Evolutionary conservation across 2,329 filamentous ascomycete genomes (phyloP), one percentile per base, ranked within the genome.

Genomic region (Trichoderma oligosporum): DNA sequence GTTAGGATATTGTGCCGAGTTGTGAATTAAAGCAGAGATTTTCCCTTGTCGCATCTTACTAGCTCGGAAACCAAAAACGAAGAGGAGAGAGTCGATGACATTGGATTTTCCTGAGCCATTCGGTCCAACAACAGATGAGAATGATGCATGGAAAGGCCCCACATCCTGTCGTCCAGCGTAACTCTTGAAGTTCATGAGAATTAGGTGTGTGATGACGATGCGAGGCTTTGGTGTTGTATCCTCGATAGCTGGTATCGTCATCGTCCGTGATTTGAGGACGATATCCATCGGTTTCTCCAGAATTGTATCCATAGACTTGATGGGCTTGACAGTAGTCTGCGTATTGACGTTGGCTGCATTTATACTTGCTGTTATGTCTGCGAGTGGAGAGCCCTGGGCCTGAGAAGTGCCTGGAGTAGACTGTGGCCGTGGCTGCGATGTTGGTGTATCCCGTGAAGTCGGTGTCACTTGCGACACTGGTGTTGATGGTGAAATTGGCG

Each of bases 1-100:
- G 65, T 97, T 83, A 0, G 91, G 91, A 64, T 88, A 84, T 56
- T 89, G 83, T 0, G 91, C 92, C 11, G 94, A 97, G 71, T 97
- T 99, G 76, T 99, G 94, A 64, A 99, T 99, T 47, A 99, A 78
- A 4, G 94, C 94, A 1, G 94, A 99, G 46, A 99, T 91, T 76
- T 99, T 99, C 68, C 94, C 94, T 72, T 99, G 94, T 67, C 94
- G 84, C 94, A 99, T 99, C 76, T 99, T 99, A 79, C 93, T 97
- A 39, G 94, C 94, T 60, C 94, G 87, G 77, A 99, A 99, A 54
- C 95, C 94, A 69, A 99, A 99, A n/a, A 99, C 94, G 68, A 99
- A 99, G 1, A 99, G 83, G 25, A 99, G 78, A 2, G 94, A 97
- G 73, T 99, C 94, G 69, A 99, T 99, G 61, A 99, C 95, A 66